Evolutionary conservation across 331 rosid genomes (phyloP), one percentile per base, ranked within the genome.

Genomic region (Rosa hybrid): DNA sequence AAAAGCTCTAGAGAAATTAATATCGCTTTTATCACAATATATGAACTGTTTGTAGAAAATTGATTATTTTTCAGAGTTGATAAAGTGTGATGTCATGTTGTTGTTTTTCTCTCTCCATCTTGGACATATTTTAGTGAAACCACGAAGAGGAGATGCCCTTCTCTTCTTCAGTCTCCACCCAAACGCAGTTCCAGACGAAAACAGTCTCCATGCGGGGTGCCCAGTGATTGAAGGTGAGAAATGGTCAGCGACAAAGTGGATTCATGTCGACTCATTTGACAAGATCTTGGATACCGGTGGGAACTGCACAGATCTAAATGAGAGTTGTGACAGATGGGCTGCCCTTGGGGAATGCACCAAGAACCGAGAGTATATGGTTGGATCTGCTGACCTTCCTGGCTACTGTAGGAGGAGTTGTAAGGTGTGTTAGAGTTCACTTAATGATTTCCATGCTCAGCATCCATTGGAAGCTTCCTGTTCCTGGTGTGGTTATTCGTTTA

Each of bases 181-280:
- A 86, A 87, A 84, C 8, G 94, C 94, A 54, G 69, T 75, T 81
- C 94, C 97, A 67, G 97, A 94, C 78, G 18, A 84, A 0, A 71
- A 7, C 16, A 94, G 98, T 83, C 93, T 91, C 74, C 98, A 94
- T 65, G 98, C 87, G 12, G 97, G 97, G 11, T 94, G 98, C 80
- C 97, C 94, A 17, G 98, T 94, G 74, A 85, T 94, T 41, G 92
- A 92, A 86, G 97, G 98, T 30, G 97, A 92, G 90, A 94, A 94
- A 80, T 94, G 97, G 97, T 94, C 98, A 1, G 98, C 98, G 68
- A 89, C 97, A 5, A 94, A 94, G 87, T 94, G 98, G 98, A 94
- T 92, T 72, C 98, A 87, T 63, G 96, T 94, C 30, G 90, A 90
- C 74, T 83, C 94, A 48, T 96, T 96, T 74, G 97, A 96, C 84